Percentiles rank a stretch among this genome's conserved stretches.
Evolutionary conservation across 1,284 basidiomycete species (phyloP).

Genomic region (Pyrrhoderma lamaoense): DNA sequence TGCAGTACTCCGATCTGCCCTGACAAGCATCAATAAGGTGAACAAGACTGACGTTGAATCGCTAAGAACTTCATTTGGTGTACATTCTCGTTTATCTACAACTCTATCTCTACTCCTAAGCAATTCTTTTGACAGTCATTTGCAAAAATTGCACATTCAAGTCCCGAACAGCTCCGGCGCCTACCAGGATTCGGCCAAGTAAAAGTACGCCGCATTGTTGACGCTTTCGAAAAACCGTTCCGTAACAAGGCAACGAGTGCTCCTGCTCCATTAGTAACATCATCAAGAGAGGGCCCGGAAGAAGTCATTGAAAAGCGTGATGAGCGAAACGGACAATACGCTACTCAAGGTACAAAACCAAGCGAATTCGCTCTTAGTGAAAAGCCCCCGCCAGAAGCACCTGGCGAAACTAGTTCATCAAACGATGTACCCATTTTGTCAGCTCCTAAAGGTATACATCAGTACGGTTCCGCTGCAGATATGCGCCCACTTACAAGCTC

Average conservation of each 20-base stretch:
- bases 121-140: conserved; percentile 56
- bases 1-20: conserved; percentile 73
- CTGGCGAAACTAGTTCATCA: background rate
- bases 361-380: background rate
- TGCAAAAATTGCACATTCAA: conserved; percentile 66
- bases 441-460: conserved; percentile 1
- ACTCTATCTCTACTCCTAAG: conserved; percentile 1
- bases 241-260: conserved; percentile 54
- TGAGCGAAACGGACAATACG: conserved; percentile 11
- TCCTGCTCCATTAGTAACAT: conserved; percentile 27
- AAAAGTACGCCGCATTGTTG: conserved; percentile 81
- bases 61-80: conserved; percentile 86
- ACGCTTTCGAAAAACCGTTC: conserved; percentile 73
- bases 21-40: conserved; percentile 88
- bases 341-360: conserved; percentile 1
- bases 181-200: conserved; percentile 93
- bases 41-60: conserved; percentile 98
- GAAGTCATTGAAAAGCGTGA: conserved; percentile 17
- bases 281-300: background rate
- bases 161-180: conserved; percentile 67
- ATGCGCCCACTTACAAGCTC: conserved; percentile 13
- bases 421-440: background rate
- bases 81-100: conserved; percentile 35
- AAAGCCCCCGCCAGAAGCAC: background rate
- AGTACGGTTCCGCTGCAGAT: conserved; percentile 18